These are phyloP conservation scores for Penicillium sp. DNA, from an alignment of 2,329 filamentous ascomycete genomes.

Conservation along the genomic window DNA sequence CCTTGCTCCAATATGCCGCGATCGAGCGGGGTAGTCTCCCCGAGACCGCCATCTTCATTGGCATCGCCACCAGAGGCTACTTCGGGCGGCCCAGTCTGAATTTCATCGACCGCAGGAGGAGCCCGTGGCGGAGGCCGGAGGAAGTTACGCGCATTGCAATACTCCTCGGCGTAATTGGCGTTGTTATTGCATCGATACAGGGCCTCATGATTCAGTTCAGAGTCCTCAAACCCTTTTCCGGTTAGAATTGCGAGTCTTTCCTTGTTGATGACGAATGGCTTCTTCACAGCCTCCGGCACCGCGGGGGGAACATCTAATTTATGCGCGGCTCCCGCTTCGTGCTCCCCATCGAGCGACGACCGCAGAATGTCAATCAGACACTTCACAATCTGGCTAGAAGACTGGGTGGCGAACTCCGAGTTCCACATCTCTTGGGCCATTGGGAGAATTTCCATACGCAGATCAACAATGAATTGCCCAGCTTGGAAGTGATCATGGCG, in stretches of 20 bases:
- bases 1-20: slow-evolving; percentile 24
- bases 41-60: slow-evolving; percentile 23
- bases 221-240: slow-evolving; percentile 47
- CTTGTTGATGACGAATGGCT: slow-evolving; percentile 47
- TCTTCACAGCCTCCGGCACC: slow-evolving; percentile 42
- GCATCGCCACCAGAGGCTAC: slow-evolving; percentile 25
- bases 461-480: slow-evolving; percentile 76
- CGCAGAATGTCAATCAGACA: slow-evolving; percentile 78
- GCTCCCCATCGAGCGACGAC: slow-evolving; percentile 68
- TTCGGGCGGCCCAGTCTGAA: slow-evolving; percentile 28
- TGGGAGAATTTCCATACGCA: slow-evolving; percentile 73
- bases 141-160: slow-evolving; percentile 61
- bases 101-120: slow-evolving; percentile 59
- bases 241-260: slow-evolving; percentile 43
- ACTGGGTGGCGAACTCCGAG: slow-evolving; percentile 74
- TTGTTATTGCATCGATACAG: slow-evolving; percentile 75
- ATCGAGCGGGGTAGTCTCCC: slow-evolving; percentile 24
- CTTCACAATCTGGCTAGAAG: slow-evolving; percentile 68
- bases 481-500: slow-evolving; percentile 58
- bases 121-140: slow-evolving; percentile 57
- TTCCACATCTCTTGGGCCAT: slow-evolving; percentile 76
- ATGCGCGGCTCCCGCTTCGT: slow-evolving; percentile 61
- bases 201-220: slow-evolving; percentile 67
- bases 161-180: slow-evolving; percentile 57
- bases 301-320: slow-evolving; percentile 55